These are phyloP conservation scores for Magnaporthiopsis poae DNA, from an alignment of 2,329 filamentous ascomycete genomes.

Conservation along the genomic window DNA sequence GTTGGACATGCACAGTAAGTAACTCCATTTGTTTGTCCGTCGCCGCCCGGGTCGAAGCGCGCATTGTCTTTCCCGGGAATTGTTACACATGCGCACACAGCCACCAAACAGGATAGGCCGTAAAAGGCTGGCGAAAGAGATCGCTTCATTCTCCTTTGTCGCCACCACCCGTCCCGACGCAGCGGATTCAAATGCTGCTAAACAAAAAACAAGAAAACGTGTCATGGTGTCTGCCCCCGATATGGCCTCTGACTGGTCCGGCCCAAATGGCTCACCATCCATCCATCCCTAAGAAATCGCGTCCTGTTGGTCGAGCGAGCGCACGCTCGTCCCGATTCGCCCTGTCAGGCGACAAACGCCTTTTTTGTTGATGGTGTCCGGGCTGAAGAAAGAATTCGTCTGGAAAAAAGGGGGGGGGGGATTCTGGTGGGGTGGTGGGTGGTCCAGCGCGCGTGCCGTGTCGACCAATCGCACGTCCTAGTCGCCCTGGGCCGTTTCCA, in stretches of 20 bases:
- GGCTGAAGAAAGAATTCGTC: neutral
- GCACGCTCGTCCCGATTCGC: neutral
- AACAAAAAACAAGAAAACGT: no score
- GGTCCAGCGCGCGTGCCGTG: neutral
- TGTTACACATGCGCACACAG: neutral
- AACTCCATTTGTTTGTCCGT: no score
- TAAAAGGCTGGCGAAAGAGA: neutral
- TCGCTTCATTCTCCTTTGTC: neutral
- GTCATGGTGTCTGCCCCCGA: neutral
- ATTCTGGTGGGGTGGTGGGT: neutral
- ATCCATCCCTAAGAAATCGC: neutral
- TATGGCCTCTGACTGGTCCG: neutral
- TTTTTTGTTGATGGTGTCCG: neutral
- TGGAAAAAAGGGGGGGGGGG: neutral
- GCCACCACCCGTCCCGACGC: neutral
- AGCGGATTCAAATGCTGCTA: neutral
- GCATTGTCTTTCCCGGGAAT: no score
- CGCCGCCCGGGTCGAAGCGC: no score
- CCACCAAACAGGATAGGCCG: neutral
- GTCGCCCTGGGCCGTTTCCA: neutral
- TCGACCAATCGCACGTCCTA: neutral
- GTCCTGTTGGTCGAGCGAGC: neutral
- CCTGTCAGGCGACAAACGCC: neutral
- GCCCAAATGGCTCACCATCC: neutral
- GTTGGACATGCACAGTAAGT: no score